phyloP scores from a whole-genome alignment of 805 yeast species.

The Wickerhamomyces sydowiorum region DNA sequence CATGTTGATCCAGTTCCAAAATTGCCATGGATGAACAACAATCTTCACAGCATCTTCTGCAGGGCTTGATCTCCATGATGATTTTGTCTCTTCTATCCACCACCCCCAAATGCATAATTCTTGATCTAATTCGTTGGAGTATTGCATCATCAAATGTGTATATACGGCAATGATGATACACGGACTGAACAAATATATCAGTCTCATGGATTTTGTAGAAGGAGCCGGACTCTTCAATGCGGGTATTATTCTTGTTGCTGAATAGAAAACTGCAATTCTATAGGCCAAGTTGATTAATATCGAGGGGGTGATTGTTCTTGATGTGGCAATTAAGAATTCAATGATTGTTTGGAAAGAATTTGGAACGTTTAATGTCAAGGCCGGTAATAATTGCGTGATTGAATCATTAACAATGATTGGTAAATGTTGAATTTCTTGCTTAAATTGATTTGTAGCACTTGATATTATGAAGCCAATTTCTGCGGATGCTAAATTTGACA shows the following conservation, averaged over 20 bases:
- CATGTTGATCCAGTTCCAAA: slow-evolving; percentile 97
- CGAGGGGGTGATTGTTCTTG: slow-evolving; percentile 64
- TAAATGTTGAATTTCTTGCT: slow-evolving; percentile 26
- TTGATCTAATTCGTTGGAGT: slow-evolving; percentile 61
- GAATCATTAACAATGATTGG: slow-evolving; percentile 23
- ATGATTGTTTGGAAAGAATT: slow-evolving; percentile 27
- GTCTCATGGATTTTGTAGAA: slow-evolving; percentile 31
- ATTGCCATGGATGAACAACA: slow-evolving; percentile 73
- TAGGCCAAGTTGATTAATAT: slow-evolving; percentile 77
- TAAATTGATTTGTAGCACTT: slow-evolving; percentile 26
- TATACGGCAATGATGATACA: slow-evolving; percentile 92
- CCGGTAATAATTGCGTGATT: slow-evolving; percentile 15
- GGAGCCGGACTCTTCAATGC: slow-evolving; percentile 40
- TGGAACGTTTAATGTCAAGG: slow-evolving; percentile 19
- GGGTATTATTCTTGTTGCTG: slow-evolving; percentile 93
- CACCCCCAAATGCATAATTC: slow-evolving; percentile 58
- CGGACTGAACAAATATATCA: slow-evolving; percentile 86
- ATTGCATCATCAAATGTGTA: slow-evolving; percentile 86
- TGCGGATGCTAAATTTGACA: slow-evolving; percentile 50
- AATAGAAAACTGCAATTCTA: slow-evolving; percentile 79
- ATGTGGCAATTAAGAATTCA: slow-evolving; percentile 40
- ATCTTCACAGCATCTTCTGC: slow-evolving; percentile 16
- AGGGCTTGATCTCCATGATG: not conserved
- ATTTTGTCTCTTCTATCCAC: slow-evolving; percentile 26
- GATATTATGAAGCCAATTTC: slow-evolving; percentile 35